These are phyloP conservation scores for Penicillium mononematosum DNA, from an alignment of 495 filamentous ascomycete species.

Conservation along the genomic window DNA sequence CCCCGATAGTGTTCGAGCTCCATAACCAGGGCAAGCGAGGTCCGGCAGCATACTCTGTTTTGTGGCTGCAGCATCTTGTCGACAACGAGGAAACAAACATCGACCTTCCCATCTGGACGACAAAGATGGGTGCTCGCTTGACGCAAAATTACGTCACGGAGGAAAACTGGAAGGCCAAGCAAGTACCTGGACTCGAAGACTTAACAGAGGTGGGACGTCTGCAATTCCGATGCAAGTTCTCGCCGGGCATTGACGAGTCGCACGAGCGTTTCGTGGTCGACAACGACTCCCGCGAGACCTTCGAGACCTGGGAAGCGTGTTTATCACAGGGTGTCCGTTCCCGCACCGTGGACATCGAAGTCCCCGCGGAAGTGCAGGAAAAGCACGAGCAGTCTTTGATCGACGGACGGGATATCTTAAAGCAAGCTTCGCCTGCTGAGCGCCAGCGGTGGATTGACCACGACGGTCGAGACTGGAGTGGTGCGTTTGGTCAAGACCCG, in stretches of 20 bases:
- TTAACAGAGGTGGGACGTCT: constrained; percentile 77
- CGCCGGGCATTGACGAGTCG: constrained; percentile 85
- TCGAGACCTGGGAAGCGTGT: constrained; percentile 92
- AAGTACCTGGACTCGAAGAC: constrained; percentile 65
- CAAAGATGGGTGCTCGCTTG: constrained; percentile 66
- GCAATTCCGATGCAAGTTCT: constrained; percentile 75
- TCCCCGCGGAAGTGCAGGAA: constrained; percentile 63
- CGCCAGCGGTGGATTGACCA: constrained; percentile 74
- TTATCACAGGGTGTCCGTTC: constrained; percentile 76
- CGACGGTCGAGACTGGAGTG: constrained; percentile 82
- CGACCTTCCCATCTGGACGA: constrained; percentile 84
- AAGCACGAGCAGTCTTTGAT: constrained; percentile 78
- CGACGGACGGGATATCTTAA: constrained; percentile 75
- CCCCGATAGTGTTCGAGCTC: constrained; percentile 86
- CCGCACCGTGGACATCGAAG: constrained; percentile 61
- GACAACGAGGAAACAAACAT: constrained; percentile 75
- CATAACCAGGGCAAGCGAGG: constrained; percentile 64
- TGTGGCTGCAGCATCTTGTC: constrained; percentile 83
- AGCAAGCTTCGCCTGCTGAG: constrained; percentile 64
- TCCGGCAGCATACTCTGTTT: constrained; percentile 68
- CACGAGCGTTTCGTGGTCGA: constrained; percentile 80
- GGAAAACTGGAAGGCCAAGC: constrained; percentile 56
- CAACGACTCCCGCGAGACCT: constrained; percentile 87
- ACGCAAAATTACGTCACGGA: constrained; percentile 90
- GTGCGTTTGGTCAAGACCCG: constrained; percentile 74